Base-by-base conservation (phyloP, 129 eudicot species). In the Centaurea solstitialis region DNA sequence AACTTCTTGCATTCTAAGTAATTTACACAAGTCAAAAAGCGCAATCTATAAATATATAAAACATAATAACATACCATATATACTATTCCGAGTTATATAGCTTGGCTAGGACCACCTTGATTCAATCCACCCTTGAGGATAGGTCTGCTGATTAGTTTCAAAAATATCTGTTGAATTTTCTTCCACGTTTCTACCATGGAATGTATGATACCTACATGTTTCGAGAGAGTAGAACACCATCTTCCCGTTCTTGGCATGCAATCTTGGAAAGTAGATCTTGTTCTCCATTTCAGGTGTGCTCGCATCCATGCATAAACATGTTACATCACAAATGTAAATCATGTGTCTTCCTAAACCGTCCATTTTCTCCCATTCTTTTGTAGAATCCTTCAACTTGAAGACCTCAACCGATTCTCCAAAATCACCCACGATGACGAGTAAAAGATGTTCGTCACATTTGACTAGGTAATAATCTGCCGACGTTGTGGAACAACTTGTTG, bases 331-430 rank as follows among this genome's bases (percentile, higher is more conserved):
- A 40, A 79, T 17, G 61, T 38, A 79, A 15, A 79, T 22, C 59
- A 47, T 47, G 59, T 47, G 59, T 4, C 59, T 47, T 47, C 59
- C 59, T 47, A 47, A 47, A 47, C 22, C 8, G 0, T 71, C 68
- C 17, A 79, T 70, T 37, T 50, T 7, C 64, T 24, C 72, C 77
- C 83, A 79, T n/a, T 30, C 9, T 6, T 11, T 4, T 7, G 10
- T 28, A n/a, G 70, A 30, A 30, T 23, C 35, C 12, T 79, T 70
- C 22, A 79, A 11, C 82, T 70, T 78, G 35, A 68, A 50, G 7
- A 79, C 59, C 35, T 70, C 47, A n/a, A 79, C 61, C 18, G 70
- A n/a, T 57, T 47, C 35, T 18, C 77, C 70, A 18, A 24, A 17
- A 4, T 70, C 17, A 3, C 76, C 70, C 22, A 79, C 37, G 20